A percentile compares a stretch with the other conserved stretches of the same genome.
Conservation (phyloP, 495 filamentous ascomycete genomes). For the Terfezia claveryi region DNA sequence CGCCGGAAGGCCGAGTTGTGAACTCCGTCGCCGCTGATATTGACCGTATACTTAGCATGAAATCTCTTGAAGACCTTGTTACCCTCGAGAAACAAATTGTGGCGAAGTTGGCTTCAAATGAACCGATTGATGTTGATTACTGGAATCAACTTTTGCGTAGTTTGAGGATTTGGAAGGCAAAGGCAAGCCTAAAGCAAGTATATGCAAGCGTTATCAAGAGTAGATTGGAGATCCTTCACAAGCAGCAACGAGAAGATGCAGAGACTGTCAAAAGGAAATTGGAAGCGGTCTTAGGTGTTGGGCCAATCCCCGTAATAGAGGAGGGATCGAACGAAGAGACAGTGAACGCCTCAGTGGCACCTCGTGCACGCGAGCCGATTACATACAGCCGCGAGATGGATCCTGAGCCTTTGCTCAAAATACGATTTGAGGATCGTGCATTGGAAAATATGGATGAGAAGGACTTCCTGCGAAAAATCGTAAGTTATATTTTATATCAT, state of each 20-base stretch:
- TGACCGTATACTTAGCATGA: conserved; percentile 64
- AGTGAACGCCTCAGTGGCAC: conserved; percentile 3
- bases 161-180: conserved; percentile 73
- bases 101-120: conserved; percentile 61
- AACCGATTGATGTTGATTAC: conserved; percentile 89
- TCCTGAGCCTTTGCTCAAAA: conserved; percentile 47
- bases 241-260: conserved; percentile 51
- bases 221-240: conserved; percentile 41
- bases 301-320: conserved; percentile 11
- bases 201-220: conserved; percentile 58
- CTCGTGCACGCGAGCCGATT: conserved; percentile 1
- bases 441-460: conserved; percentile 40
- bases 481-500: conserved; percentile 16
- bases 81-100: conserved; percentile 65
- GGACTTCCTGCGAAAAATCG: conserved; percentile 36
- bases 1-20: conserved; percentile 45
- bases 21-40: conserved; percentile 71
- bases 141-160: conserved; percentile 84
- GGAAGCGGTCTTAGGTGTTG: conserved; percentile 22
- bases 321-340: conserved; percentile 7
- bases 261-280: conserved; percentile 36
- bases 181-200: conserved; percentile 61
- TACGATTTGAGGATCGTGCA: conserved; percentile 44
- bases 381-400: conserved; percentile 30
- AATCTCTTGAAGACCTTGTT: conserved; percentile 69